Conservation (phyloP, 768 basidiomycete species). For the Phylloporus sp. region DNA sequence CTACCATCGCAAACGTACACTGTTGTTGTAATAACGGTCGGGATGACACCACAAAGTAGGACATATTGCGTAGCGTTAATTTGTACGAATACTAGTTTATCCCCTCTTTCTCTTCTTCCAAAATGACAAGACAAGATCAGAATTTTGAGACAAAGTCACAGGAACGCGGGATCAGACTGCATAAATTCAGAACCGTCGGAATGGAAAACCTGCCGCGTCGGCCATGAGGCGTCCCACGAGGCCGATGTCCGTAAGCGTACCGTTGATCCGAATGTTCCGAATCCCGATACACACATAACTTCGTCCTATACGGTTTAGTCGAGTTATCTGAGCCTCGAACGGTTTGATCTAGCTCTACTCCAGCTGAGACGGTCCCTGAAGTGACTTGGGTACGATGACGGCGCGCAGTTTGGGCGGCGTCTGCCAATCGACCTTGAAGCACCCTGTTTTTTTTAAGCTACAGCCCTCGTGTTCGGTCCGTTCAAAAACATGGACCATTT, state of each 20-base stretch:
- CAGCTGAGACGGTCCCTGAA: neutral
- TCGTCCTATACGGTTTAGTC: neutral
- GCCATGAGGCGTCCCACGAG: neutral
- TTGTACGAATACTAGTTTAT: neutral
- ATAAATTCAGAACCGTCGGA: neutral
- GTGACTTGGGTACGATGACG: neutral
- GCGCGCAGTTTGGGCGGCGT: neutral
- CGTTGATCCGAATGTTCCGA: neutral
- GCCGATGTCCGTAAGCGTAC: neutral
- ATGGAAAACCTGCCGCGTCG: neutral
- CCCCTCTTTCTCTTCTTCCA: neutral
- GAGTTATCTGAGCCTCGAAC: neutral
- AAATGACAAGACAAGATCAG: neutral
- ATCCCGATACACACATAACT: neutral
- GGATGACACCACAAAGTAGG: neutral
- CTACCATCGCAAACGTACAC: neutral
- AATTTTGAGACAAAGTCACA: neutral
- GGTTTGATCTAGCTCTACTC: neutral
- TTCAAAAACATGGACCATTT: neutral
- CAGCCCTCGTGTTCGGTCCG: neutral
- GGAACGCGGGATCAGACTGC: neutral
- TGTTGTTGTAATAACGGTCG: conserved; percentile 7
- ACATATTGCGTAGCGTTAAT: neutral
- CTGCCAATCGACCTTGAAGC: neutral
- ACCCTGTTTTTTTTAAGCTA: neutral